A percentile compares a stretch with the other conserved stretches of the same genome.
phyloP scores from a whole-genome alignment of 2,329 filamentous ascomycete genomes.

The Monosporascus sp. region DNA sequence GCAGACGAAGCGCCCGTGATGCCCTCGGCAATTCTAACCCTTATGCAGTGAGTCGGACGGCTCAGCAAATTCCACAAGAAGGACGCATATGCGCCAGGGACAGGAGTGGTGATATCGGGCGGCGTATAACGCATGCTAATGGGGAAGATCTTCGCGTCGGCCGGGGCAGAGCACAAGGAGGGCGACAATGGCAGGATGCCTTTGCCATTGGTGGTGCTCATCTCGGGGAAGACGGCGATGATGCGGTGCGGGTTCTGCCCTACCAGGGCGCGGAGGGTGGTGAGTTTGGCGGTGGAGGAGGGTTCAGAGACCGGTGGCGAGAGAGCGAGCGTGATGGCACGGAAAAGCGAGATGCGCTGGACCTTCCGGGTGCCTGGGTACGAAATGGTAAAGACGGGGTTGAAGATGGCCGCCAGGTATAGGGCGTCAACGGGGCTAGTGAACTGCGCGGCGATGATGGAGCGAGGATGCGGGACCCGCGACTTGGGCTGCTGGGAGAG shows the following conservation, averaged over 20 bases:
- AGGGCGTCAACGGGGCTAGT: conserved; percentile 90
- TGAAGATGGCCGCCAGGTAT: conserved; percentile 93
- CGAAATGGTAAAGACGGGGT: conserved; percentile 85
- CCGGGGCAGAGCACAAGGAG: conserved; percentile 62
- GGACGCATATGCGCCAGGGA: conserved; percentile 64
- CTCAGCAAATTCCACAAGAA: conserved; percentile 87
- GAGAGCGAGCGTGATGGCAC: conserved; percentile 70
- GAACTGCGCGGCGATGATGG: conserved; percentile 83
- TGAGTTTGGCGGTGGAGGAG: conserved; percentile 45
- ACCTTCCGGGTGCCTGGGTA: conserved; percentile 72
- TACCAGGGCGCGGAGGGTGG: conserved; percentile 59
- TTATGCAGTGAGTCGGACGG: conserved; percentile 80
- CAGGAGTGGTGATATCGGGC: conserved; percentile 81
- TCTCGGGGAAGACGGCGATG: conserved; percentile 88
- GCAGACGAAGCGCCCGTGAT: conserved; percentile 47
- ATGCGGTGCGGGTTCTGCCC: conserved; percentile 65
- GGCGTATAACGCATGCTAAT: conserved; percentile 86
- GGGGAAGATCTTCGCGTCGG: conserved; percentile 75
- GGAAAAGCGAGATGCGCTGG: conserved; percentile 68
- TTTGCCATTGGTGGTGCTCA: conserved; percentile 87
- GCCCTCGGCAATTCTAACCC: conserved; percentile 81
- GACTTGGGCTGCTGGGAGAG: conserved; percentile 67
- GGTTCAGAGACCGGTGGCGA: conserved; percentile 42
- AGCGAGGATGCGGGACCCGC: conserved; percentile 71
- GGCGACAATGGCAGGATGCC: conserved; percentile 82